Conservation (phyloP, 768 basidiomycete species). For the Agrocybe pediades region DNA sequence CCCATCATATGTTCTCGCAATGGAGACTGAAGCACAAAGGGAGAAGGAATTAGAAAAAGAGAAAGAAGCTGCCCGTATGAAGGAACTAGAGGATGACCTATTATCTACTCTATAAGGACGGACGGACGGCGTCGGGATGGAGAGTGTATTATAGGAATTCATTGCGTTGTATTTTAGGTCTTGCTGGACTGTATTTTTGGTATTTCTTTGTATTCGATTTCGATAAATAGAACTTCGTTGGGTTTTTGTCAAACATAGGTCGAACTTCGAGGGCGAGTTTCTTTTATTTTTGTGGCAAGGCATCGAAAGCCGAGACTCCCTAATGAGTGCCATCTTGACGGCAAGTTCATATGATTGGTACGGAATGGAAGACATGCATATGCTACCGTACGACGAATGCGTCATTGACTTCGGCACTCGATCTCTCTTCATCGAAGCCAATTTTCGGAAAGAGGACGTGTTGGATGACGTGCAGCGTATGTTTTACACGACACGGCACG, state of each 20-base stretch:
- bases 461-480: not conserved
- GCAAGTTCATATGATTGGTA: not conserved
- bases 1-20: slow-evolving; percentile 66
- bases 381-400: not conserved
- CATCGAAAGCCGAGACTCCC: not conserved
- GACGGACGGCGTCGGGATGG: not conserved
- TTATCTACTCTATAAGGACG: slow-evolving; percentile 3
- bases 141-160: not conserved
- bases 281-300: not conserved
- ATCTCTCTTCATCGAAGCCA: not conserved
- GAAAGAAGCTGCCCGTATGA: slow-evolving; percentile 51
- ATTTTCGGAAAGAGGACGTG: not conserved
- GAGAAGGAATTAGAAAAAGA: slow-evolving; percentile 50
- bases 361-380: not conserved
- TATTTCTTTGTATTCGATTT: not conserved
- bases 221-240: no score
- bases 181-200: not conserved
- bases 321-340: not conserved
- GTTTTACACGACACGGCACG: not conserved
- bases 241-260: not conserved
- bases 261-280: not conserved
- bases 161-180: not conserved
- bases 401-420: not conserved
- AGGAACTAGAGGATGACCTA: slow-evolving; percentile 64
- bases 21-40: slow-evolving; percentile 63